These are phyloP conservation scores for Picocystis sp. DNA, from an alignment of 163 green algal species.

Conservation along the genomic window DNA sequence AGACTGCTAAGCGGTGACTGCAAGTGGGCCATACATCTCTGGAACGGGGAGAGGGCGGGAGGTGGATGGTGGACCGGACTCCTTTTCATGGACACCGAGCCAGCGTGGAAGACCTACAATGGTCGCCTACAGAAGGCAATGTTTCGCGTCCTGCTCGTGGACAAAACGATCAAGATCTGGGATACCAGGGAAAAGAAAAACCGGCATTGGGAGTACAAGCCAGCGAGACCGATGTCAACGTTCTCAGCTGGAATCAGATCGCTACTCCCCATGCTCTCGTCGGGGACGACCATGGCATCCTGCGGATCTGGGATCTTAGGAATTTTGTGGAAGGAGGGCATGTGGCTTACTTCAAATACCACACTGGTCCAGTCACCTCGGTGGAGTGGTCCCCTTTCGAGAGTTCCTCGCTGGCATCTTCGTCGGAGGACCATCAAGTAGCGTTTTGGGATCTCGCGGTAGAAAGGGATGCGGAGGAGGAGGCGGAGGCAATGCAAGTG, in stretches of 20 bases:
- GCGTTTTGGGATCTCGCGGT: slow-evolving; percentile 90
- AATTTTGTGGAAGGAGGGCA: slow-evolving; percentile 31
- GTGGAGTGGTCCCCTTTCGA: slow-evolving; percentile 92
- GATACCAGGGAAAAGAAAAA: slow-evolving; percentile 54
- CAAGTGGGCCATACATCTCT: slow-evolving; percentile 61
- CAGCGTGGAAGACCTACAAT: slow-evolving; percentile 91
- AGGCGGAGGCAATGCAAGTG: slow-evolving; percentile 39
- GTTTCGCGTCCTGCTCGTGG: slow-evolving; percentile 60
- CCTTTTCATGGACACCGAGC: slow-evolving; percentile 43
- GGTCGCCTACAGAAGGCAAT: slow-evolving; percentile 71
- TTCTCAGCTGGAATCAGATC: slow-evolving; percentile 82
- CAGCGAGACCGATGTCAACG: slow-evolving; percentile 80
- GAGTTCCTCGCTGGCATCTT: slow-evolving; percentile 64
- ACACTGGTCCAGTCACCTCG: slow-evolving; percentile 61
- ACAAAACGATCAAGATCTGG: slow-evolving; percentile 71
- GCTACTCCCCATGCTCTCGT: slow-evolving; percentile 87
- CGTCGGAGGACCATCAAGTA: slow-evolving; percentile 29
- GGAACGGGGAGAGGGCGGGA: slow-evolving; percentile 51
- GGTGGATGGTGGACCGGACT: slow-evolving; percentile 31
- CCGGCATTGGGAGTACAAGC: slow-evolving; percentile 26
- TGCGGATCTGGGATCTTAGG: slow-evolving; percentile 90
- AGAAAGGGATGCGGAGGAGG: slow-evolving; percentile 82
- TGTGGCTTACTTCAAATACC: slow-evolving; percentile 77
- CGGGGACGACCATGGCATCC: slow-evolving; percentile 68
- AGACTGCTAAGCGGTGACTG: slow-evolving; percentile 73